Conservation (phyloP, 306 rosid genomes). For the Malus sylvestris region DNA sequence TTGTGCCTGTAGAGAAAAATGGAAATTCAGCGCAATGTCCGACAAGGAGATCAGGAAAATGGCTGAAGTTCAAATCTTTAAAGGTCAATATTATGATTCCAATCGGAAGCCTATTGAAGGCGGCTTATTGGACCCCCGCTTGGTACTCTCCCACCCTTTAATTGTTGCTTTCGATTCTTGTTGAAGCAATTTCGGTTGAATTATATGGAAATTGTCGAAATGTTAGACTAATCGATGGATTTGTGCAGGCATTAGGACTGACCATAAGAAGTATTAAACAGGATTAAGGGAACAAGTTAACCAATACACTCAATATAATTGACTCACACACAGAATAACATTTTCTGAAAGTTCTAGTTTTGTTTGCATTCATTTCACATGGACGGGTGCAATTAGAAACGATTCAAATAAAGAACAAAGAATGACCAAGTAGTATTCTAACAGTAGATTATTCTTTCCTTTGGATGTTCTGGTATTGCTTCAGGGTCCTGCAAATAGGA, state of each 20-base stretch:
- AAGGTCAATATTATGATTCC: slow-evolving; percentile 43
- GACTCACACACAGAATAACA: not conserved
- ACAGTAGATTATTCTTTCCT: not conserved
- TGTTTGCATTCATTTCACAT: not conserved
- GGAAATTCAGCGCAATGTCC: slow-evolving; percentile 54
- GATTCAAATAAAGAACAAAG: not conserved
- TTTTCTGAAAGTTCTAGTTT: not conserved
- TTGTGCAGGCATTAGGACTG: not conserved
- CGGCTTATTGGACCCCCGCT: slow-evolving; percentile 76
- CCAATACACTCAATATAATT: not conserved
- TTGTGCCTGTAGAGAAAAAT: slow-evolving; percentile 42
- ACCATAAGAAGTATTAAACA: not conserved
- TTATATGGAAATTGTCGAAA: not conserved
- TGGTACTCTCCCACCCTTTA: slow-evolving; percentile 40
- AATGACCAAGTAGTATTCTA: not conserved
- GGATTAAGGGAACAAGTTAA: not conserved
- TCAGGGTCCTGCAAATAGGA: slow-evolving; percentile 79
- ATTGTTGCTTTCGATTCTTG: not conserved
- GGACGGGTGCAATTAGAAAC: not conserved
- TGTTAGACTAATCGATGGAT: not conserved
- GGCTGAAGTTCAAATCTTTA: slow-evolving; percentile 65
- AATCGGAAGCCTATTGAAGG: slow-evolving; percentile 28
- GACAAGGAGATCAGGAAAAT: slow-evolving; percentile 56
- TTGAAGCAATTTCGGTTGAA: not conserved
- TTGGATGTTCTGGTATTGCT: slow-evolving; percentile 4